Percentiles rank a stretch among this genome's conserved stretches.
These are phyloP conservation scores for Nicotiana undulata DNA, from an alignment of 257 asterid species.

Conservation along the genomic window DNA sequence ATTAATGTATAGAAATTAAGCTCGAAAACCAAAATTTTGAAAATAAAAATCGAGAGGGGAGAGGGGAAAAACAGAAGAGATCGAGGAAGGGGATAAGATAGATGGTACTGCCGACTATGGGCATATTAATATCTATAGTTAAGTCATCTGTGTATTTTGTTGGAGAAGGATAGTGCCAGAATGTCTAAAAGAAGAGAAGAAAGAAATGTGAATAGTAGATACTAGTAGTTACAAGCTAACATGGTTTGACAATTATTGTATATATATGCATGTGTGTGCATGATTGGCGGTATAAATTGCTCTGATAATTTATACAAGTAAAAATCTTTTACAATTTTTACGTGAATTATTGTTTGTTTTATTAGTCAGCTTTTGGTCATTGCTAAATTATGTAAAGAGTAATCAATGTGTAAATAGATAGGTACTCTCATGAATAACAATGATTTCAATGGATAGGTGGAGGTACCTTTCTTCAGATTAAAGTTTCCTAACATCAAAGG, in stretches of 20 bases:
- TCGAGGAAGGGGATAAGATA: background rate
- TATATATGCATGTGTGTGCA: conserved; percentile 8
- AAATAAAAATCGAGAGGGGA: background rate
- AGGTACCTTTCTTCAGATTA: conserved; percentile 30
- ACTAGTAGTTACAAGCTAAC: background rate
- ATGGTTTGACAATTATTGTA: background rate
- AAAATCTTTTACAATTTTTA: background rate
- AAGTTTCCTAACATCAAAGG: conserved; percentile 3
- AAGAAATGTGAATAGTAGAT: background rate
- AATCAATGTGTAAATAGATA: background rate
- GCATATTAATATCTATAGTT: background rate
- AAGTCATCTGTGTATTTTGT: background rate
- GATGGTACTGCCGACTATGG: background rate
- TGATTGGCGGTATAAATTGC: conserved; percentile 5
- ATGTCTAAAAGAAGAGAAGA: background rate
- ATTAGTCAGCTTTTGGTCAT: background rate
- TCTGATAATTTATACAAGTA: background rate
- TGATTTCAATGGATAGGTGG: conserved; percentile 6
- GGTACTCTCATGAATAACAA: background rate
- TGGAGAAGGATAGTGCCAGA: background rate
- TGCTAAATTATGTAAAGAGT: conserved; percentile 1
- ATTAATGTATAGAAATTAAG: background rate
- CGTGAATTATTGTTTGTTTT: conserved; percentile 2
- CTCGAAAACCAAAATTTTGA: background rate
- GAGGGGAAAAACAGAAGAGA: too few relatives aligned